Conservation (phyloP, 371 early-diverging fungal species). For the Vairimorpha necatrix region DNA sequence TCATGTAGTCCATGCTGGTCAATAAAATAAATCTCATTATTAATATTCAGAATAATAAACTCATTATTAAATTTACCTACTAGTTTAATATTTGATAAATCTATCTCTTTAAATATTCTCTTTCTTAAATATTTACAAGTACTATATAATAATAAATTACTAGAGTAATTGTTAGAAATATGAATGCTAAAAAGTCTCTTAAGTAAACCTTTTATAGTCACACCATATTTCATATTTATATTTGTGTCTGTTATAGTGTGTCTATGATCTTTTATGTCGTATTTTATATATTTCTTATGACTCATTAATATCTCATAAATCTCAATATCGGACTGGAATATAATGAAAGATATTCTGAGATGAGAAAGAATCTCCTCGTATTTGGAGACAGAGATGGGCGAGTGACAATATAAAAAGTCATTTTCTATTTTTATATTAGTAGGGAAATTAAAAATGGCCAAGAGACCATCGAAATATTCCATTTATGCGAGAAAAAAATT, state of each 20-base stretch:
- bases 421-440: not conserved
- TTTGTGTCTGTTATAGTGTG: not conserved
- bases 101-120: not conserved
- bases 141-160: not conserved
- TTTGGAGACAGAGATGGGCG: not conserved
- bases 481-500: not conserved
- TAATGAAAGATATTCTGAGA: not conserved
- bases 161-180: not conserved
- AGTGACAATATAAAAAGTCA: not conserved
- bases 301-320: not conserved
- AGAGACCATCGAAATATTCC: not conserved
- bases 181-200: not conserved
- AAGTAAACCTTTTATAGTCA: not conserved
- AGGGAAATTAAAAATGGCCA: not conserved
- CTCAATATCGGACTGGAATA: not conserved
- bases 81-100: not conserved
- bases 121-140: not conserved
- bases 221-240: not conserved
- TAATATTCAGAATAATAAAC: not conserved
- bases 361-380: not conserved
- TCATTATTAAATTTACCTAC: slow-evolving; percentile 1
- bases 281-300: not conserved
- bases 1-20: slow-evolving; percentile 14
- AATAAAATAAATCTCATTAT: not conserved
- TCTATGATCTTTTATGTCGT: not conserved